Evolutionary conservation across 371 early-diverging fungal genomes (phyloP), one percentile per base, ranked within the genome.

Genomic region (Circinella minor): DNA sequence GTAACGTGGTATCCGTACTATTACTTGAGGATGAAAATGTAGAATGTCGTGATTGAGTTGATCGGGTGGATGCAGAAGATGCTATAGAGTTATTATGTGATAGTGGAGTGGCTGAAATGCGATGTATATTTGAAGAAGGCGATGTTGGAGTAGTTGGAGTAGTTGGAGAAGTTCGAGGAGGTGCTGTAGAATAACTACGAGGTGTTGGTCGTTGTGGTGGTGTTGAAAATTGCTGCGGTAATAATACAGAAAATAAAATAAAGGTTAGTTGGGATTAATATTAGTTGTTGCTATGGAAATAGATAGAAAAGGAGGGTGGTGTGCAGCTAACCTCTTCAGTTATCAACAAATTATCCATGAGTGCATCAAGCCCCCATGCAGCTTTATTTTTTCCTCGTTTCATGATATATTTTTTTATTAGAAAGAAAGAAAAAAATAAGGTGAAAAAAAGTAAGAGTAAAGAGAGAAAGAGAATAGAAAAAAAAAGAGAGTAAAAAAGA

Each of bases 21-120:
- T 43, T 46, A 55, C 37, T 57, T 49, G 18, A 9, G 38, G 61
- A 57, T 39, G 71, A 71, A 48, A 46, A 61, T n/a, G 54, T 36
- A 11, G 65, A 65, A 20, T 27, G 17, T 0, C 64, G 67, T 11
- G 71, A 71, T 13, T 62, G 55, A 10, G 71, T 63, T n/a, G 71
- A 71, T 15, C 63, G 62, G 5, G 66, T 65, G 14, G 71, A 71
- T 6, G 71, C 67, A 11, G 67, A 62, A 20, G 71, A 71, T 20
- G 67, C 63, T 38, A 67, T 59, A 8, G 71, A 71, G 38, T 60
- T 71, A 18, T 71, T 63, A 37, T 71, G 63, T 3, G 71, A 71
- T 17, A 71, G 59, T 4, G 17, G 57, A 17, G 57, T 34, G 5
- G 57, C 51, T 34, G 57, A 11, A 34, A 57, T 57, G 36, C 57